Evolutionary conservation across 78 protist genomes (phyloP).

Genomic region (Chrysochromulina parva): DNA sequence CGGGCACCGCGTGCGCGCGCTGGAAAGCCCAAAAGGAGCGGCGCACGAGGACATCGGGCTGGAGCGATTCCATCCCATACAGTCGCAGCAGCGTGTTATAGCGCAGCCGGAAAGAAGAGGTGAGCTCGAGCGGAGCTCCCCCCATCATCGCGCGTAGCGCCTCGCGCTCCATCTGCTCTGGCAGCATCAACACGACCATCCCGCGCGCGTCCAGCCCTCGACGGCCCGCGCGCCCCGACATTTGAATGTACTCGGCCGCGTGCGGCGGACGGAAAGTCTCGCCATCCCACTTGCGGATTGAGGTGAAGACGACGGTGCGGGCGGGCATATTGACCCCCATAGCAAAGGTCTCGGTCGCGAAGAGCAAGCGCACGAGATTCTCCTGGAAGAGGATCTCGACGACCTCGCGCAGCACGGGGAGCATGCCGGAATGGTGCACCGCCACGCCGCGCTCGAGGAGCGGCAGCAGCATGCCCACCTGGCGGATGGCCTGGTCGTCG

Average conservation of each 20-base stretch:
- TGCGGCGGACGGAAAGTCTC: constrained; percentile 19
- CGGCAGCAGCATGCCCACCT: constrained; percentile 29
- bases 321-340: constrained; percentile 87
- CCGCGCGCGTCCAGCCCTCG: constrained; percentile 84
- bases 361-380: constrained; percentile 30
- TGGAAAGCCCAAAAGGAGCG: constrained; percentile 57
- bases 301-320: constrained; percentile 79
- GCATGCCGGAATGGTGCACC: constrained; percentile 80
- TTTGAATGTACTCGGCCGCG: constrained; percentile 86
- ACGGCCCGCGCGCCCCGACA: constrained; percentile 91
- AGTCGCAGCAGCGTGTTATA: constrained; percentile 14
- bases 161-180: constrained; percentile 79
- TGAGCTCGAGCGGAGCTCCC: neutral
- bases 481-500: neutral
- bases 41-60: constrained; percentile 32
- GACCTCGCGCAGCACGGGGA: constrained; percentile 81
- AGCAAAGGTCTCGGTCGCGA: constrained; percentile 72
- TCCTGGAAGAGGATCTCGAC: constrained; percentile 75
- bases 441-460: constrained; percentile 65
- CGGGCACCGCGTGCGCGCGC: neutral
- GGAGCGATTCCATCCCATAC: constrained; percentile 22
- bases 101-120: neutral
- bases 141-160: constrained; percentile 72
- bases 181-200: constrained; percentile 80
- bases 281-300: constrained; percentile 81